These are phyloP conservation scores for Vicia sativa DNA, from an alignment of 306 rosid species.

Conservation along the genomic window DNA sequence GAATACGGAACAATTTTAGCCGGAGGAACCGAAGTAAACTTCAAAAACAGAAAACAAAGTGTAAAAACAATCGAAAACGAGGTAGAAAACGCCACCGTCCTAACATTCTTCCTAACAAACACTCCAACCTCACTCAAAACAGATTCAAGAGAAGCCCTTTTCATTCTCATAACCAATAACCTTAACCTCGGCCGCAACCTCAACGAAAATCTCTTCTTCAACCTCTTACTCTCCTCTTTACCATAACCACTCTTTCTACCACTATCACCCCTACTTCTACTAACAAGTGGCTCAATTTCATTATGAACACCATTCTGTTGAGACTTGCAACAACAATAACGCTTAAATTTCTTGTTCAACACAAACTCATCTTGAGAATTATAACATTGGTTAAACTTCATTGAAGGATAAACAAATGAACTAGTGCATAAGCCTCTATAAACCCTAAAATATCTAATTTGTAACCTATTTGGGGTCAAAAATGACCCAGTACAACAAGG, in stretches of 20 bases:
- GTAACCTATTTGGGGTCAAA: slow-evolving; percentile 40
- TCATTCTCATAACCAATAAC: slow-evolving; percentile 61
- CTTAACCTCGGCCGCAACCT: slow-evolving; percentile 84
- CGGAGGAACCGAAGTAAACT: slow-evolving; percentile 65
- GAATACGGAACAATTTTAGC: slow-evolving; percentile 83
- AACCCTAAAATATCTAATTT: slow-evolving; percentile 50
- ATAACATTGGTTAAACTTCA: slow-evolving; percentile 40
- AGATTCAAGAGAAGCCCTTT: slow-evolving; percentile 56
- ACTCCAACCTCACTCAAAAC: slow-evolving; percentile 53
- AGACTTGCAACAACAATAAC: slow-evolving; percentile 47
- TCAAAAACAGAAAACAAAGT: slow-evolving; percentile 69
- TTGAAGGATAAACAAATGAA: slow-evolving; percentile 46
- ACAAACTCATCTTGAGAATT: slow-evolving; percentile 47
- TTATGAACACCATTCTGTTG: slow-evolving; percentile 46
- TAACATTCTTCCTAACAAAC: slow-evolving; percentile 64
- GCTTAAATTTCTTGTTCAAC: slow-evolving; percentile 43
- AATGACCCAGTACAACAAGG: slow-evolving; percentile 57
- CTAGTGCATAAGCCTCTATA: slow-evolving; percentile 45
- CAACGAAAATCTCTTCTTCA: slow-evolving; percentile 66
- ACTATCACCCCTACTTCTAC: slow-evolving; percentile 51
- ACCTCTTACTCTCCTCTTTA: slow-evolving; percentile 38
- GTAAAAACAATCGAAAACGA: slow-evolving; percentile 64
- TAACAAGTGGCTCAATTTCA: slow-evolving; percentile 53
- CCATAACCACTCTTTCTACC: slow-evolving; percentile 49
- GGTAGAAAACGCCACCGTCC: slow-evolving; percentile 57